Percentiles rank a stretch among this genome's conserved stretches.
Conservation (phyloP, 2,329 filamentous ascomycete genomes). For the Aspergillus puulaauensis region DNA sequence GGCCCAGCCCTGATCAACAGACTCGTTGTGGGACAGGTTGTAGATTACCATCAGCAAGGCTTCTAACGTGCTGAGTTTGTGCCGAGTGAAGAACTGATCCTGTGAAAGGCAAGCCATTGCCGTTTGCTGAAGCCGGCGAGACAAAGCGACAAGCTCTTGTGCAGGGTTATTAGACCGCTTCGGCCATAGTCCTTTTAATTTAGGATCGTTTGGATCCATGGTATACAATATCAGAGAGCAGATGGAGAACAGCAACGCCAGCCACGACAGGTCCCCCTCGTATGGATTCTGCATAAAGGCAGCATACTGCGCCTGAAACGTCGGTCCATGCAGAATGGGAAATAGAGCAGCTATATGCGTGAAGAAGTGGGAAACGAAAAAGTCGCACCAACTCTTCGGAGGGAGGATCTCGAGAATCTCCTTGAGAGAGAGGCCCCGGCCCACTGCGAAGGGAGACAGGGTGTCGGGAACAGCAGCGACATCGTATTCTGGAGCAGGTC, state of each 20-base stretch:
- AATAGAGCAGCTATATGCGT: not conserved
- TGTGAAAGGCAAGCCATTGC: slow-evolving; percentile 29
- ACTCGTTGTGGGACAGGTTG: slow-evolving; percentile 25
- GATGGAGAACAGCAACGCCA: slow-evolving; percentile 30
- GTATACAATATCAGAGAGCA: slow-evolving; percentile 24
- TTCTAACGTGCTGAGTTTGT: slow-evolving; percentile 31
- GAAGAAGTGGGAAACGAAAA: slow-evolving; percentile 1
- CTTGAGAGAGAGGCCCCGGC: slow-evolving; percentile 4
- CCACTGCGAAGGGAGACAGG: too few species aligned
- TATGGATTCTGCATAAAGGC: slow-evolving; percentile 11
- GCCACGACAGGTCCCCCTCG: slow-evolving; percentile 25
- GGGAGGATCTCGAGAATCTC: slow-evolving; percentile 13
- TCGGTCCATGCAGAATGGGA: slow-evolving; percentile 6
- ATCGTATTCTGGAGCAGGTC: not conserved
- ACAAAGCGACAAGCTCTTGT: not conserved
- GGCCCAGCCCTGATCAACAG: slow-evolving; percentile 26
- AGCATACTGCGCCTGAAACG: slow-evolving; percentile 4
- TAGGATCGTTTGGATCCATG: slow-evolving; percentile 21
- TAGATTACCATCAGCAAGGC: slow-evolving; percentile 33
- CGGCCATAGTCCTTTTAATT: slow-evolving; percentile 19
- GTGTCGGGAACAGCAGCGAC: too few species aligned
- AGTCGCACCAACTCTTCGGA: not conserved
- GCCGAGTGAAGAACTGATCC: slow-evolving; percentile 29
- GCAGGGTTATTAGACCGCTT: not conserved
- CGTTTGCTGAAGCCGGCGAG: slow-evolving; percentile 6